Conservation (phyloP, 345 rosid species). For the Ceriops zippeliana region DNA sequence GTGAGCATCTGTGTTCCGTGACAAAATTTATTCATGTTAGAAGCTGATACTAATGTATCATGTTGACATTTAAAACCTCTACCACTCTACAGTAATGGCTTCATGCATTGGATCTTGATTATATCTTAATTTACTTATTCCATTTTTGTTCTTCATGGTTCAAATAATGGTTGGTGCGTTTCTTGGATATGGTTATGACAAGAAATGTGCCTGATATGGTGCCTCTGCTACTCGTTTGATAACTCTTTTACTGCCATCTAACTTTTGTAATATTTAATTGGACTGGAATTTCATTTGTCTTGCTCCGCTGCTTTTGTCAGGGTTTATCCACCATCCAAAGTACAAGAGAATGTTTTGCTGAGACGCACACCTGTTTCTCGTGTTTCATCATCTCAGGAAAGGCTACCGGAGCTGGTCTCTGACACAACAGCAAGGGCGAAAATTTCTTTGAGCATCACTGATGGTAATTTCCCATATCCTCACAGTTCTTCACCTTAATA, state of each 20-base stretch:
- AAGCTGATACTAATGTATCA: not conserved
- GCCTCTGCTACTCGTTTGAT: too few species aligned
- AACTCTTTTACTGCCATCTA: too few species aligned
- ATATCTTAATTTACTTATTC: too few species aligned
- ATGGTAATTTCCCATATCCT: conserved; percentile 6
- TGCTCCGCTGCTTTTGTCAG: conserved; percentile 19
- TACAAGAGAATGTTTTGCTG: conserved; percentile 38
- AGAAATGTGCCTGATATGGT: too few species aligned
- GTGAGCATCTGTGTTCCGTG: not conserved
- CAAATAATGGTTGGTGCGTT: too few species aligned
- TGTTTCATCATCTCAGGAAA: conserved; percentile 52
- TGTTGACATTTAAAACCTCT: too few species aligned
- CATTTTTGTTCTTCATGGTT: too few species aligned
- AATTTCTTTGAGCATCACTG: conserved; percentile 25
- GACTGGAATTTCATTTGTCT: too few species aligned
- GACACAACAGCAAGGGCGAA: conserved; percentile 36
- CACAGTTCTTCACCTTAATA: not conserved
- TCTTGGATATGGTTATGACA: too few species aligned
- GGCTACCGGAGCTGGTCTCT: conserved; percentile 35
- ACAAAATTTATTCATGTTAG: not conserved
- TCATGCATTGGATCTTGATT: too few species aligned
- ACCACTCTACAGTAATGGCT: too few species aligned
- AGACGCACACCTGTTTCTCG: conserved; percentile 39
- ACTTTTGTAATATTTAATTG: too few species aligned
- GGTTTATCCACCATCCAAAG: conserved; percentile 36